A percentile compares a stretch with the other conserved stretches of the same genome.
Conservation (phyloP, 306 rosid species). For the Geum urbanum region DNA sequence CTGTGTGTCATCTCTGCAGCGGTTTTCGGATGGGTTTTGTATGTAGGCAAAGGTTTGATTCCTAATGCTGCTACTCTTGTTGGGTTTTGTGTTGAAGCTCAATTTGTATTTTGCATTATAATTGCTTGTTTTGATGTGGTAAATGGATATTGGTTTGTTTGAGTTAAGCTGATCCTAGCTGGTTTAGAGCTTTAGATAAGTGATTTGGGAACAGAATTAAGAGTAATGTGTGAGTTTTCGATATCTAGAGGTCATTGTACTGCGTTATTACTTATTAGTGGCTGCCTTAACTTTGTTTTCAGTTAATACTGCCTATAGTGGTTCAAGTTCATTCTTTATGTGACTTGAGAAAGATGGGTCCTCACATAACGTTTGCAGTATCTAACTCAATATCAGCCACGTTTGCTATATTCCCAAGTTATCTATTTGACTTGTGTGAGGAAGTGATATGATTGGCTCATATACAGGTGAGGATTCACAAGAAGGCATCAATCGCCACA, state of each 20-base stretch:
- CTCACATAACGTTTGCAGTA: background rate
- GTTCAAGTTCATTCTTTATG: background rate
- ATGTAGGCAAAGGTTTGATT: slow-evolving; percentile 71
- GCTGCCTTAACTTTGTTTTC: background rate
- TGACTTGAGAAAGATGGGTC: background rate
- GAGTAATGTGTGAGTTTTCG: background rate
- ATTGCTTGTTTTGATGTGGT: background rate
- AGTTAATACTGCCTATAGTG: background rate
- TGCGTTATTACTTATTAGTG: too few species aligned
- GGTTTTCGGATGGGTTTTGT: slow-evolving; percentile 78
- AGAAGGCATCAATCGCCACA: slow-evolving; percentile 21
- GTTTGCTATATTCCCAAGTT: background rate
- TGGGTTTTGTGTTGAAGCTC: background rate
- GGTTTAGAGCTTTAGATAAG: background rate
- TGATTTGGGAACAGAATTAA: background rate
- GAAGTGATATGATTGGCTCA: slow-evolving; percentile 24
- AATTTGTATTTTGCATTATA: background rate
- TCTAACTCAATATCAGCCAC: background rate
- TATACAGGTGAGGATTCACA: slow-evolving; percentile 57
- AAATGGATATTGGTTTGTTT: background rate
- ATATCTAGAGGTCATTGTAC: background rate
- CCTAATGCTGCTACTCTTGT: background rate
- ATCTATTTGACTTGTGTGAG: slow-evolving; percentile 12
- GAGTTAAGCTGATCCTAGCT: background rate
- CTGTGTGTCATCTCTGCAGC: slow-evolving; percentile 70